Base-by-base conservation (phyloP, 805 yeast genomes). In the Myxozyma sirexii region DNA sequence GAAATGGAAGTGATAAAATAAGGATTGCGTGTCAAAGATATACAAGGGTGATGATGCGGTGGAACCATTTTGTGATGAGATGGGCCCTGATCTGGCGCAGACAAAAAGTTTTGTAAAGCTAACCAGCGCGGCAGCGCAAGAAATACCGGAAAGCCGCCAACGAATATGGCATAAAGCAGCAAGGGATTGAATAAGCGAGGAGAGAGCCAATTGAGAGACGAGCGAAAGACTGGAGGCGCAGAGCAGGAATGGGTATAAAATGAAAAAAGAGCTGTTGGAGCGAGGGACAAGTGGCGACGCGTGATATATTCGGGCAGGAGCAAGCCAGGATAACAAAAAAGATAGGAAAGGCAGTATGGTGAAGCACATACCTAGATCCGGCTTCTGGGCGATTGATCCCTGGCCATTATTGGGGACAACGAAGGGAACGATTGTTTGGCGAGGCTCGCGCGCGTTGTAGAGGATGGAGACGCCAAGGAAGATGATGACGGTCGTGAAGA, bases 381-480 rank as follows among this genome's bases (percentile, higher is more conserved):
- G 53, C 10, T 4, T 47, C 17, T 38, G 21, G 10, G 27, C 31
- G 13, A 17, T 41, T 6, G 42, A 31, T 10, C 27, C 49, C 19
- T 43, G 46, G 6, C 33, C 21, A 17, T 37, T 31, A 39, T 37
- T 45, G 57, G 57, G 45, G 27, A 44, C 23, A 19, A 46, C 51
- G 46, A 57, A 60, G 23, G 62, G 64, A n/a, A 54, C 63, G 29
- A 58, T 23, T n/a, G 53, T 21, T 10, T 44, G 35, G 23, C 47
- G 8, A 24, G 33, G 27, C 10, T 24, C 44, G 51, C 41, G 45
- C 21, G 63, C 38, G 56, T 54, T 58, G 33, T 54, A 58, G 31
- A 61, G 57, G 17, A 61, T 61, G 24, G 65, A 61, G 43, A 61
- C n/a, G 19, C 54, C 47, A 12, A 61, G 57, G 42, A 61, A 61